A percentile compares a stretch with the other conserved stretches of the same genome.
Evolutionary conservation across 2,329 filamentous ascomycete genomes (phyloP).

Genomic region (Aspergillus vadensis): DNA sequence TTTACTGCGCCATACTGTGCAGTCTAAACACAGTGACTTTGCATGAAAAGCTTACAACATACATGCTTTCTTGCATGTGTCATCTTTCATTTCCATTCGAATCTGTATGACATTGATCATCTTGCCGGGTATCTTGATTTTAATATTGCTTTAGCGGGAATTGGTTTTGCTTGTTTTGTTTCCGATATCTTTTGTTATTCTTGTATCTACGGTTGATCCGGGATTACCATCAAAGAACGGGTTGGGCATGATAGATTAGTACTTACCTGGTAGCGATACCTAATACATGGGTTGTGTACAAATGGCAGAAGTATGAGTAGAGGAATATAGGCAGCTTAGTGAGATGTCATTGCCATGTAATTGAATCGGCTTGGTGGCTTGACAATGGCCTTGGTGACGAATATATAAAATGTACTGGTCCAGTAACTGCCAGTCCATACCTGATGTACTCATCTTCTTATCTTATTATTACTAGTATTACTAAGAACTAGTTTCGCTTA

Average conservation of each 20-base stretch:
- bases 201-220: constrained; percentile 9
- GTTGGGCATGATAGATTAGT: constrained; percentile 8
- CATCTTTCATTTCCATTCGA: constrained; percentile 1
- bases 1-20: not conserved
- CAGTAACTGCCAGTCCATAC: too few species aligned
- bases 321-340: too few species aligned
- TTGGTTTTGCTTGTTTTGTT: constrained; percentile 11
- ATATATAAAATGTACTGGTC: too few species aligned
- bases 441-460: too few species aligned
- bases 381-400: too few species aligned
- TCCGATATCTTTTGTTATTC: not conserved
- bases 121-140: not conserved
- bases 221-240: constrained; percentile 7
- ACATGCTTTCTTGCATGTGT: not conserved
- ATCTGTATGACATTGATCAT: not conserved
- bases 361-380: not conserved
- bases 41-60: not conserved
- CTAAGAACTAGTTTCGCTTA: too few species aligned
- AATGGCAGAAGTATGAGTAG: not conserved
- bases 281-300: constrained; percentile 5
- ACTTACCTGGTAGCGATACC: constrained; percentile 17
- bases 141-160: constrained; percentile 26
- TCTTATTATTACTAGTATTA: too few species aligned
- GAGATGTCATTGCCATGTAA: too few species aligned
- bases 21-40: not conserved